Base-by-base conservation (phyloP, 2,329 filamentous ascomycete species). In the Penicillium sp. region DNA sequence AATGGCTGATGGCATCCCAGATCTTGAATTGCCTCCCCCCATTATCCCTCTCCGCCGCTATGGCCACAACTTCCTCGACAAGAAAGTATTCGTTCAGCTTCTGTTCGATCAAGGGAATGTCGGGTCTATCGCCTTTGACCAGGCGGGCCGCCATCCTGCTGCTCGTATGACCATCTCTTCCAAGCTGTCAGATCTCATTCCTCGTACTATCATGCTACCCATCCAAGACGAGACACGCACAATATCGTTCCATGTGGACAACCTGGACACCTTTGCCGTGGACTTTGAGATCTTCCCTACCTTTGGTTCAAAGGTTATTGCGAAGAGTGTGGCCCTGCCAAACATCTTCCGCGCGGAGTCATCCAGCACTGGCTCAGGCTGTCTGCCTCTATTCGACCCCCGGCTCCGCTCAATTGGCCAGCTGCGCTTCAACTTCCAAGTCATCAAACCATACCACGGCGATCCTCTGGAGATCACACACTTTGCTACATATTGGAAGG, bases 401-500 rank as follows among this genome's bases (percentile, higher is more conserved):
- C 85, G 94, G 22, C 81, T 97, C 46, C 86, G 93, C 43, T 89
- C 91, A 9, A 97, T 99, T 67, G 94, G 94, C 6, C 90, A 96
- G 67, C 90, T 97, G 63, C 91, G 86, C 61, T 99, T 99, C 78
- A 89, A 90, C 61, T 96, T 91, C 53, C 92, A 97, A 70, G 91
- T 97, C 26, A 95, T 99, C 72, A 97, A 96, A 69, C 94, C 94
- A 0, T 99, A 97, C 77, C 86, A 87, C 60, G 93, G 94, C 8
- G 88, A 91, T 58, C 91, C 94, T 4, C 80, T 99, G 22, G 94
- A 99, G 73, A 97, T 99, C 58, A 96, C 94, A 1, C 92, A 97
- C 69, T 99, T 97, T 66, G 94, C 96, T 60, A 97, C 94, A 0
- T 99, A 99, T 74, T 99, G 94, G 94, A 99, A 97, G 75, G 93